Evolutionary conservation across 495 filamentous ascomycete genomes (phyloP).

Genomic region (Penicillium dipodomyicola): DNA sequence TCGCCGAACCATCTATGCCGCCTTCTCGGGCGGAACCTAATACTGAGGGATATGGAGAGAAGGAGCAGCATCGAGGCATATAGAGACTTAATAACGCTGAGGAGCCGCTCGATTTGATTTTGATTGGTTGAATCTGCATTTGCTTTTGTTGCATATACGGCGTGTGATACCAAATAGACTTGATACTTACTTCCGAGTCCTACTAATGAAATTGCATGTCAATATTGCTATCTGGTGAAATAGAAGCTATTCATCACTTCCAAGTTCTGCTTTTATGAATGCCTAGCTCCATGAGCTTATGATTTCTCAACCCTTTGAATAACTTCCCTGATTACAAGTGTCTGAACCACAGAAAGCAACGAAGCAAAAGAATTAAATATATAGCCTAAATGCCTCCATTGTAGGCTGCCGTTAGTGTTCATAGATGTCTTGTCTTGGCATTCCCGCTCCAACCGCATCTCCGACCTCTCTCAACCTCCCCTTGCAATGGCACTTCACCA

Average conservation of each 20-base stretch:
- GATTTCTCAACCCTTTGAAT: not conserved
- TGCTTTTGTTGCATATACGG: conserved; percentile 10
- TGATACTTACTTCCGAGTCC: not conserved
- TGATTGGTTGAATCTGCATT: not conserved
- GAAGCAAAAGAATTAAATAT: not conserved
- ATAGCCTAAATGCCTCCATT: not conserved
- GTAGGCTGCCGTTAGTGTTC: not conserved
- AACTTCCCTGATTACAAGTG: not conserved
- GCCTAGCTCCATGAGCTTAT: not conserved
- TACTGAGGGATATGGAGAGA: conserved; percentile 3
- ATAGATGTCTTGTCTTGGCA: conserved; percentile 8
- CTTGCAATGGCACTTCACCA: not conserved
- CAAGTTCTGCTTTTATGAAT: not conserved
- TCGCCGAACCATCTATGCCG: conserved; percentile 24
- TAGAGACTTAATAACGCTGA: not conserved
- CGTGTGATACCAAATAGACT: conserved; percentile 17
- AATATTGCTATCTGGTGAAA: not conserved
- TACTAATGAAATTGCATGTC: not conserved
- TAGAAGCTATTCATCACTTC: not conserved
- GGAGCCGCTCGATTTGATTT: not conserved
- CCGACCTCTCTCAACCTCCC: not conserved
- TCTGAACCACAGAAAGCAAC: not conserved
- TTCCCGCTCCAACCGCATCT: conserved; percentile 7
- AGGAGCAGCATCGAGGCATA: not conserved
- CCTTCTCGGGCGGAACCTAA: conserved; percentile 16